These are phyloP conservation scores for Stephanodiscus triporus DNA, from an alignment of 108 stramenopile species.

Conservation along the genomic window DNA sequence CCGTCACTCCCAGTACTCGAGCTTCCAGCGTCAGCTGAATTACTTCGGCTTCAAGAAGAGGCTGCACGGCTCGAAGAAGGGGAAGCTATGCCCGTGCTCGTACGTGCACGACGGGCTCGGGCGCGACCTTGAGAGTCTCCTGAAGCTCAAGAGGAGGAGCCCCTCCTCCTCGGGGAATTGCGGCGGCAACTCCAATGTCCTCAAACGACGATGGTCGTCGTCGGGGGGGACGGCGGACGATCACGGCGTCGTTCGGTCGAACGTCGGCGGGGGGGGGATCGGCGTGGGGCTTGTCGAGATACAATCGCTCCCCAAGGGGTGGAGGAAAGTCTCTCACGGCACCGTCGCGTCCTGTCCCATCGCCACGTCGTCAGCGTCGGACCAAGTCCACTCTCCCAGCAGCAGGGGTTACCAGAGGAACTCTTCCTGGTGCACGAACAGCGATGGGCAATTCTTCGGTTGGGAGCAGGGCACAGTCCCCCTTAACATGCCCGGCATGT, in stretches of 20 bases:
- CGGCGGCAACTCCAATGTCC: too few relatives aligned
- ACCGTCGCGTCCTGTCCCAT: background rate
- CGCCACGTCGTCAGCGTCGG: background rate
- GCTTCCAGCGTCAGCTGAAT: slow-evolving; percentile 60
- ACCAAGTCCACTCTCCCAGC: background rate
- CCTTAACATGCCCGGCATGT: background rate
- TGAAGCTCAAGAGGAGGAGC: slow-evolving; percentile 34
- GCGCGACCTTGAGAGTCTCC: slow-evolving; percentile 28
- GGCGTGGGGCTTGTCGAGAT: background rate
- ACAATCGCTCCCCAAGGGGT: background rate
- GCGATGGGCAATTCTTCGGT: background rate
- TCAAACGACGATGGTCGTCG: too few relatives aligned
- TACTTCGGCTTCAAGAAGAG: slow-evolving; percentile 66
- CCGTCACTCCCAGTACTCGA: slow-evolving; percentile 55
- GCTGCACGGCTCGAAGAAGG: slow-evolving; percentile 46
- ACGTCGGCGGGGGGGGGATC: background rate
- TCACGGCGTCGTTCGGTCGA: background rate
- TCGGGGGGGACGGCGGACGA: background rate
- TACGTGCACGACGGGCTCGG: slow-evolving; percentile 51
- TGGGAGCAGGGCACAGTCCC: background rate
- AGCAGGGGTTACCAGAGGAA: background rate
- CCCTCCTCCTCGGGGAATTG: background rate
- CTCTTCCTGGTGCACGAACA: background rate
- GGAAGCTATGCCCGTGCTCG: slow-evolving; percentile 52
- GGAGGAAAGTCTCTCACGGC: background rate